Evolutionary conservation across 225 moss, liverwort and hornwort species (phyloP).

Genomic region (Thuidium tamariscinum): DNA sequence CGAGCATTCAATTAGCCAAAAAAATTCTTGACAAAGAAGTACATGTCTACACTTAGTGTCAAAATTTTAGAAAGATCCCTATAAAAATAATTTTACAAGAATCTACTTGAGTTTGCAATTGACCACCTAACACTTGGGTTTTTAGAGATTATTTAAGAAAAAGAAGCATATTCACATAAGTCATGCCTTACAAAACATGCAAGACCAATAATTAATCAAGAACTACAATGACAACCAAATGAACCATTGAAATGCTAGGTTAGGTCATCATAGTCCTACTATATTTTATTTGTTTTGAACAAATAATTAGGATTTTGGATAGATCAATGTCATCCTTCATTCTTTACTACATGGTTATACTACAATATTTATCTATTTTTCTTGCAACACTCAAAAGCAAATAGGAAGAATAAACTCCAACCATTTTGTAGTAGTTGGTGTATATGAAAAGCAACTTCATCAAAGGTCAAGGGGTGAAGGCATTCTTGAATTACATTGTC

Average conservation of each 20-base stretch:
- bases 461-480: neutral
- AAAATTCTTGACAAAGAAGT: fast-evolving
- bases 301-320: fast-evolving
- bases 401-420: neutral
- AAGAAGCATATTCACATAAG: fast-evolving
- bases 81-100: neutral
- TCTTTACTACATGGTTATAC: too few species aligned
- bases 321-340: neutral
- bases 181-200: too few species aligned
- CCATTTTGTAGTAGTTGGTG: neutral
- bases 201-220: neutral
- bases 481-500: neutral
- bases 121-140: fast-evolving
- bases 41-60: fast-evolving
- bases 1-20: fast-evolving
- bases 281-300: neutral
- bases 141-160: neutral
- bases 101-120: neutral
- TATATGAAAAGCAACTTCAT: neutral
- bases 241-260: neutral
- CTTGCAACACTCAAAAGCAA: fast-evolving
- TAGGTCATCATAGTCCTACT: fast-evolving
- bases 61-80: too few species aligned
- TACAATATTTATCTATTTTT: neutral
- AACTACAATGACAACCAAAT: neutral